Evolutionary conservation across 2,329 filamentous ascomycete genomes (phyloP).

Genomic region (Pseudogymnoascus sp.): DNA sequence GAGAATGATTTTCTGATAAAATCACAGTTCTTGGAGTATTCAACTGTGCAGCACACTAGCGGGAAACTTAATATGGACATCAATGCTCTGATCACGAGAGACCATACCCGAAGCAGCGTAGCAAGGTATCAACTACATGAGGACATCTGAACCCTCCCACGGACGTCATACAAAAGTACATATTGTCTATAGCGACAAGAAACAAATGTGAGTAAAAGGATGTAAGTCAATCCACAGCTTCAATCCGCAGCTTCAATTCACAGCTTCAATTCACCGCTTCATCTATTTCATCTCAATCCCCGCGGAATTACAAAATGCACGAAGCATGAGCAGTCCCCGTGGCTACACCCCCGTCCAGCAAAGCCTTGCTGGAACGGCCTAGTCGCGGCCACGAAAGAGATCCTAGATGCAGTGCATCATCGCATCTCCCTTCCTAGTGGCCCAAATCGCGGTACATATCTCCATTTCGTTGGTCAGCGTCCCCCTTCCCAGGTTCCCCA

Average conservation of each 20-base stretch:
- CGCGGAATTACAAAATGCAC: not conserved
- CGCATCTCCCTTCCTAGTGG: not conserved
- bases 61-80: slow-evolving; percentile 6
- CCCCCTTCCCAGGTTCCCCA: not conserved
- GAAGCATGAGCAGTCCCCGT: not conserved
- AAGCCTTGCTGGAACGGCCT: not conserved
- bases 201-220: not conserved
- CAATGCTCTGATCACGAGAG: not conserved
- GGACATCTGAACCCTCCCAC: not conserved
- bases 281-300: not conserved
- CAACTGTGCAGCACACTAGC: not conserved
- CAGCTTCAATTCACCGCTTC: not conserved
- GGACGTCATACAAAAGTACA: not conserved
- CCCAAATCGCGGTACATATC: not conserved
- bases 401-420: slow-evolving; percentile 4
- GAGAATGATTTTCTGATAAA: not conserved
- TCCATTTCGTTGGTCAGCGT: slow-evolving; percentile 1
- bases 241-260: not conserved
- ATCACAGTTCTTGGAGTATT: not conserved
- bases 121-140: not conserved
- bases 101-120: slow-evolving; percentile 1
- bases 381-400: not conserved
- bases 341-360: not conserved
- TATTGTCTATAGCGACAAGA: not conserved
- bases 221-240: not conserved